Evolutionary conservation across 306 rosid genomes (phyloP), one percentile per base, ranked within the genome.

Genomic region (Sophora flavescens): DNA sequence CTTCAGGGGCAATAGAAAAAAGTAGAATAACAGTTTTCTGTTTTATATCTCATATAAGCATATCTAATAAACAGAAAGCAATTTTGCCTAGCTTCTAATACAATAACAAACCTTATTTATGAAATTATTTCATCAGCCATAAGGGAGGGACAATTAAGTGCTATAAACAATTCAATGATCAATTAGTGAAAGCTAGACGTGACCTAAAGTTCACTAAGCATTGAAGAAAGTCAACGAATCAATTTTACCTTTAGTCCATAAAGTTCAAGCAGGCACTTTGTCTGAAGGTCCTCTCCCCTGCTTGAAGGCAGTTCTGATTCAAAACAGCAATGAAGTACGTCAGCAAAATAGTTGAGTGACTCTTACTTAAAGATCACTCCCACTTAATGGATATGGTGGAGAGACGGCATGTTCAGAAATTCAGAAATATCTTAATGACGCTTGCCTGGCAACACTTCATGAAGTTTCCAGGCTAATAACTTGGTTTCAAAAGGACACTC

Each of bases 261-360:
- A 63, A 93, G 87, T 75, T 96, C 99, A 80, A 91, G 90, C 82
- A 96, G 86, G 89, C 98, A 93, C 87, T 88, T 96, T 39, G 93
- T 86, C 91, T 96, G 97, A 85, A 96, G 82, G 78, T 93, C 96
- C 76, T 96, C 99, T 63, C 98, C 99, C 84, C 91, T 88, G 76
- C 83, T 93, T 81, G 99, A 89, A 77, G 99, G 99, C 83, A 96
- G 86, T 76, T 83, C 98, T 96, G 90, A 76, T 82, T 84, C 74
- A 78, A 85, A 84, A 85, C 51, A 86, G 45, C 42, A 75, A 39
- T 22, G 30, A 50, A 71, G 66, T 70, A 52, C 39, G 58, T 68
- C 72, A 77, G 76, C 47, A 28, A 62, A 47, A 67, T 45, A 18
- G 18, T 67, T 58, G 44, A 60, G 57, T 22, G 22, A 72, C 6